A percentile compares a stretch with the other conserved stretches of the same genome.
phyloP scores from a whole-genome alignment of 805 yeast species.

The Debaryomyces maramus region DNA sequence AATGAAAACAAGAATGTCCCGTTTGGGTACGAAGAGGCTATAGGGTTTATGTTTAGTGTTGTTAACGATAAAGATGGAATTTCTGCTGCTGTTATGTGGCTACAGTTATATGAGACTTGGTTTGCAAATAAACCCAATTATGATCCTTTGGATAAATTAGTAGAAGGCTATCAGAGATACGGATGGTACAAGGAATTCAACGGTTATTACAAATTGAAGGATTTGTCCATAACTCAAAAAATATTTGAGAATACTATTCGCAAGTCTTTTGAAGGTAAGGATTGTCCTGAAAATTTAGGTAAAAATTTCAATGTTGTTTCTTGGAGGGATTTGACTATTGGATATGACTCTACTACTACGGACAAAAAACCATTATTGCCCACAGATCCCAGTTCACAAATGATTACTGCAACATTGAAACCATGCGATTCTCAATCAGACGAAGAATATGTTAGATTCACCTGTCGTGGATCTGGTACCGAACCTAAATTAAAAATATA shows the following conservation, averaged over 20 bases:
- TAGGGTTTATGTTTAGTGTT: constrained; percentile 85
- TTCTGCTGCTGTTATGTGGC: constrained; percentile 71
- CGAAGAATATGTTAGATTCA: constrained; percentile 54
- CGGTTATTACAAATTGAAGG: constrained; percentile 75
- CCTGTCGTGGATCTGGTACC: constrained; percentile 93
- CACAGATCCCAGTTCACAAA: constrained; percentile 70
- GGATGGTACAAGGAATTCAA: constrained; percentile 86
- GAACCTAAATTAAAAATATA: constrained; percentile 93
- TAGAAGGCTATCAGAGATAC: constrained; percentile 57
- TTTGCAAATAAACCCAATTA: constrained; percentile 24
- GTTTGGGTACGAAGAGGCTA: constrained; percentile 93
- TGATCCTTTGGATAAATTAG: constrained; percentile 51
- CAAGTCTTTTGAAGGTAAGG: constrained; percentile 19
- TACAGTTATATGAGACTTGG: constrained; percentile 67
- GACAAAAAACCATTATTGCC: constrained; percentile 67
- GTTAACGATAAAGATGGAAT: constrained; percentile 94
- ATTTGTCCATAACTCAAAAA: constrained; percentile 47
- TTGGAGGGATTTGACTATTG: constrained; percentile 85
- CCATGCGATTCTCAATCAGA: constrained; percentile 6
- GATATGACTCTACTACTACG: constrained; percentile 69
- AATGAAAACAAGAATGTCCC: constrained; percentile 67
- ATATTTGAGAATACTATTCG: constrained; percentile 59
- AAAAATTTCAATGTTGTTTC: constrained; percentile 47
- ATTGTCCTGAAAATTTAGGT: constrained; percentile 56
- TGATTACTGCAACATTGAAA: constrained; percentile 69